phyloP scores from a whole-genome alignment of 495 filamentous ascomycete species.

The Daldinia bambusicola region DNA sequence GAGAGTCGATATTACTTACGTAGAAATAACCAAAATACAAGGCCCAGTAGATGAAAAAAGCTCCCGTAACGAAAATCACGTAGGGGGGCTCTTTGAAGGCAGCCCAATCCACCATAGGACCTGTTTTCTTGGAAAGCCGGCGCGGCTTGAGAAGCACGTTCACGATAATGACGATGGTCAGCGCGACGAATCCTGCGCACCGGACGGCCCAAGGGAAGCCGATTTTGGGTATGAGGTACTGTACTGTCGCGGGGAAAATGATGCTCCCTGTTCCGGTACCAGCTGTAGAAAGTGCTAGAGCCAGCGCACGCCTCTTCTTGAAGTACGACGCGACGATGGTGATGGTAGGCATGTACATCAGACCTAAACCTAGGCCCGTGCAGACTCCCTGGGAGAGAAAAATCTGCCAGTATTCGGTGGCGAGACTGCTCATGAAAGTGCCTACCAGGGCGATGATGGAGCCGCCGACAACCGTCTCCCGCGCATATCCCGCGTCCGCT shows the following conservation, averaged over 20 bases:
- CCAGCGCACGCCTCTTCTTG: constrained; percentile 48
- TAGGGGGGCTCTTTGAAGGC: constrained; percentile 57
- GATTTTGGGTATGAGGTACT: constrained; percentile 55
- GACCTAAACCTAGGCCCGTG: constrained; percentile 55
- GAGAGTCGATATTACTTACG: constrained; percentile 47
- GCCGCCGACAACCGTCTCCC: constrained; percentile 50
- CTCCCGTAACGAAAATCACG: constrained; percentile 50
- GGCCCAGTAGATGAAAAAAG: constrained; percentile 56
- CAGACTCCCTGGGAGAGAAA: constrained; percentile 57
- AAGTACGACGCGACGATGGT: constrained; percentile 57
- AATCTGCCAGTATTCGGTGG: constrained; percentile 56
- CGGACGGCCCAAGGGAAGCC: constrained; percentile 60
- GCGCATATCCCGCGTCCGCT: constrained; percentile 56
- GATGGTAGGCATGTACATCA: constrained; percentile 58
- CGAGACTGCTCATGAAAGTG: constrained; percentile 57
- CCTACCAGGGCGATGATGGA: constrained; percentile 53
- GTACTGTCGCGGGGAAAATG: constrained; percentile 54
- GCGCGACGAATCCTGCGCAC: constrained; percentile 53
- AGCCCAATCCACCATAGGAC: constrained; percentile 55
- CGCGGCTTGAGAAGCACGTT: constrained; percentile 50
- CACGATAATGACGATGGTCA: constrained; percentile 47
- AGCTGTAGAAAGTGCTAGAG: constrained; percentile 51
- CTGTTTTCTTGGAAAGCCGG: constrained; percentile 46
- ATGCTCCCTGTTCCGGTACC: constrained; percentile 58
- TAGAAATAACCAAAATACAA: constrained; percentile 60